phyloP scores from a whole-genome alignment of 1,284 basidiomycete genomes.

The Trichosporon asahii region DNA sequence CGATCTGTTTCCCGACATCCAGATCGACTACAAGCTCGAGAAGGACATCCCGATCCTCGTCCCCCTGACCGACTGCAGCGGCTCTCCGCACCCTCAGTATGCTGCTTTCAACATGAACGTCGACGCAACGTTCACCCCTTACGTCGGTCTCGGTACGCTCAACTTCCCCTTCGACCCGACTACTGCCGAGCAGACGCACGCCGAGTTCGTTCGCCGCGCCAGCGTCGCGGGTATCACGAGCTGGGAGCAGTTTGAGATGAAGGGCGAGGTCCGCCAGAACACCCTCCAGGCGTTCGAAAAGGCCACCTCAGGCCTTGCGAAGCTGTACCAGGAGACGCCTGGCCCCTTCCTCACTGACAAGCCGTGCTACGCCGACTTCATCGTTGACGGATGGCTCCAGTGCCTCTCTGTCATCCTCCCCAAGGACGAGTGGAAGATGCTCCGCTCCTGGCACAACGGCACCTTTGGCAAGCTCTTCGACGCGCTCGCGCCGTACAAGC shows the following conservation, averaged over 20 bases:
- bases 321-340: not conserved
- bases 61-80: not conserved
- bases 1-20: not conserved
- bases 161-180: not conserved
- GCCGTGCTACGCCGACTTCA: not conserved
- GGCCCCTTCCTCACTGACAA: not conserved
- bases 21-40: not conserved
- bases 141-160: not conserved
- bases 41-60: not conserved
- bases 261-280: not conserved
- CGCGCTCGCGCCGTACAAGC: not conserved
- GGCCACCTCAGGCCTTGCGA: not conserved
- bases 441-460: not conserved
- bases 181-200: not conserved
- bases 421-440: not conserved
- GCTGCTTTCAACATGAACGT: conserved; percentile 3
- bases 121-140: not conserved
- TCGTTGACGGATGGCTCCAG: not conserved
- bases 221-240: conserved; percentile 3
- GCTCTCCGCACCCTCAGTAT: not conserved
- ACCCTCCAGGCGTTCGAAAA: not conserved
- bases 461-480: not conserved
- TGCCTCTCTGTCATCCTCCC: not conserved
- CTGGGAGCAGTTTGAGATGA: not conserved
- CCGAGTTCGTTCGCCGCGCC: conserved; percentile 7